A percentile compares a stretch with the other conserved stretches of the same genome.
phyloP scores from a whole-genome alignment of 441 rosid species.

The Eruca vesicaria region DNA sequence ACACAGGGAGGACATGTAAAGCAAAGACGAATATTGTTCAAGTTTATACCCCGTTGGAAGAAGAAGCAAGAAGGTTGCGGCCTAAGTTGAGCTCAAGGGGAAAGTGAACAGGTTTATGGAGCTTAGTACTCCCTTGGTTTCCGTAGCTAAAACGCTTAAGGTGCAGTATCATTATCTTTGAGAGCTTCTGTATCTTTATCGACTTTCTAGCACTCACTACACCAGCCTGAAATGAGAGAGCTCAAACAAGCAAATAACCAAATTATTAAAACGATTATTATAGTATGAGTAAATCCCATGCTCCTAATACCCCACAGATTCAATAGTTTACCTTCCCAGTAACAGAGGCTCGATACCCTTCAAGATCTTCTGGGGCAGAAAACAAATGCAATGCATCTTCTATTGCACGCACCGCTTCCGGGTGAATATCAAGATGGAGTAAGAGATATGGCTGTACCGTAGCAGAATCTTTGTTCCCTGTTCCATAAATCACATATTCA shows the following conservation, averaged over 20 bases:
- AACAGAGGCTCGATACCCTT: constrained; percentile 78
- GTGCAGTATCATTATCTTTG: constrained; percentile 91
- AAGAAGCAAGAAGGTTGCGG: constrained; percentile 65
- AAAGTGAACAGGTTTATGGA: constrained; percentile 82
- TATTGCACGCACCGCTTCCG: constrained; percentile 63
- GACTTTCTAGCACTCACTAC: constrained; percentile 83
- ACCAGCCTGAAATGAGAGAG: constrained; percentile 47
- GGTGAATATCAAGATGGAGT: constrained; percentile 85
- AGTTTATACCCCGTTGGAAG: constrained; percentile 56
- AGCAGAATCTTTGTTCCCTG: constrained; percentile 86
- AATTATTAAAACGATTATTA: background rate
- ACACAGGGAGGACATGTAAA: too few species aligned
- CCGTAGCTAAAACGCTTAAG: constrained; percentile 95
- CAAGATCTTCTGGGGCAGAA: constrained; percentile 79
- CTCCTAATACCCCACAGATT: background rate
- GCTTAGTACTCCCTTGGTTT: constrained; percentile 86
- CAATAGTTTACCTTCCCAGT: constrained; percentile 67
- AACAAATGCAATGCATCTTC: constrained; percentile 86
- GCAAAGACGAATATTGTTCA: background rate
- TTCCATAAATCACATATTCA: constrained; percentile 9
- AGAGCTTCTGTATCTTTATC: constrained; percentile 74
- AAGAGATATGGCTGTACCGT: constrained; percentile 83
- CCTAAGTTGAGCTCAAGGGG: constrained; percentile 75
- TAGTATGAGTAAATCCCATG: too few species aligned
- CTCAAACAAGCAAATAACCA: constrained; percentile 2